Evolutionary conservation across 352 stramenopile genomes (phyloP), one percentile per base, ranked within the genome.

Genomic region (Phytophthora megakarya): DNA sequence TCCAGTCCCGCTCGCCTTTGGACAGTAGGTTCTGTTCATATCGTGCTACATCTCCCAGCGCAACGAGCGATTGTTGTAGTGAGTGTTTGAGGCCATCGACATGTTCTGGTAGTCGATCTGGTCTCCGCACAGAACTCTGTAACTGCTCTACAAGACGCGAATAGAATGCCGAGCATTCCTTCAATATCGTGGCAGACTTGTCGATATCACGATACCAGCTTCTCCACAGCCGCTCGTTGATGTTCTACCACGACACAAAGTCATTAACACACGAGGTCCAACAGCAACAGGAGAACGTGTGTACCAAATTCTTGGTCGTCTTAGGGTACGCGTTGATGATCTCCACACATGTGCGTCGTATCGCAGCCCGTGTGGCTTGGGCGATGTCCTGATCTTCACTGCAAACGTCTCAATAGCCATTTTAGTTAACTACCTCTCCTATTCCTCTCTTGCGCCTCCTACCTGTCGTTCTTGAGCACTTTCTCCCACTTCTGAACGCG

Each of bases 131-230:
- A 9, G 52, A 62, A 22, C 18, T 46, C 46, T 70, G 42, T 25
- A 84, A 30, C 9, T 43, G 33, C 1, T 56, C 18, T 11, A 65
- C 47, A 0, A 84, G 62, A 9, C 56, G 67, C 21, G 22, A 33
- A 42, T 84, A 84, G 54, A 73, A 84, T 28, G 23, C 12, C 4
- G 44, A 52, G 39, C 66, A 71, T 21, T 52, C 37, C n/a, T 25
- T 25, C 18, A 78, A 18, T 18, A 55, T 44, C 3, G 35, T 39
- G 16, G 42, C 10, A 18, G 58, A 69, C 7, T 86, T 59, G 0
- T 35, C 67, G 7, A 93, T 77, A 28, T 88, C 68, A 2, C 75
- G 72, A 54, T 91, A 87, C 81, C 81, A 93, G 51, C 65, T 87
- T 47, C 50, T 73, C 84, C 84, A 93, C 9, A 93, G 64, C 3